phyloP scores from a whole-genome alignment of 768 basidiomycete genomes.

The Suillus decipiens region DNA sequence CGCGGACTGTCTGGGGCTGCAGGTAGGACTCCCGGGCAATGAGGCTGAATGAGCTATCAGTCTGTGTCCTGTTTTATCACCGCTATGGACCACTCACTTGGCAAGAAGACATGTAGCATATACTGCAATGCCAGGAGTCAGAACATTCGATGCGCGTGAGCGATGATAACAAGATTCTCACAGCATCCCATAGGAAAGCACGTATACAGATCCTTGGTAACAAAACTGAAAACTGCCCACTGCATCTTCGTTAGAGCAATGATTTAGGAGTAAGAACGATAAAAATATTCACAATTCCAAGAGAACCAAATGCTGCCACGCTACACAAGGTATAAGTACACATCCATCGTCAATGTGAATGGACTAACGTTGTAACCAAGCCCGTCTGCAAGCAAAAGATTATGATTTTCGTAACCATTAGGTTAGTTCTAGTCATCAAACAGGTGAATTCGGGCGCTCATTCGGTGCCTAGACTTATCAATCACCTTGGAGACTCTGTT shows the following conservation, averaged over 20 bases:
- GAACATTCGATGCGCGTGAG: background rate
- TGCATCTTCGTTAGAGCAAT: conserved; percentile 8
- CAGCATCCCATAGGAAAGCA: conserved; percentile 27
- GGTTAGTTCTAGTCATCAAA: conserved; percentile 13
- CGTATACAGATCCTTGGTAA: conserved; percentile 25
- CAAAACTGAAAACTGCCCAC: conserved; percentile 24
- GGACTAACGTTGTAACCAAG: conserved; percentile 24
- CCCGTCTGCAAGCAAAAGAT: conserved; percentile 31
- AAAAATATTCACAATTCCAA: conserved; percentile 20
- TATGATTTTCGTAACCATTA: conserved; percentile 20
- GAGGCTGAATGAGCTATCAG: conserved; percentile 17
- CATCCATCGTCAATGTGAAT: background rate
- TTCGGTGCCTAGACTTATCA: background rate
- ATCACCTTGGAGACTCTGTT: conserved; percentile 18
- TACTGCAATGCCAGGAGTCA: conserved; percentile 15
- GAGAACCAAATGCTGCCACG: conserved; percentile 16
- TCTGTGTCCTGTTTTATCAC: no score
- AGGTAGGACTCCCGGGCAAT: conserved; percentile 33
- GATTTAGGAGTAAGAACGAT: background rate
- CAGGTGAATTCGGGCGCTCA: background rate
- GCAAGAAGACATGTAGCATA: conserved; percentile 31
- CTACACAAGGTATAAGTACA: conserved; percentile 14
- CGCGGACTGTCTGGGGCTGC: background rate
- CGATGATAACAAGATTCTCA: conserved; percentile 13
- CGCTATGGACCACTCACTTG: conserved; percentile 21